These are phyloP conservation scores for Circinella minor DNA, from an alignment of 371 early-diverging fungal species.

Conservation along the genomic window DNA sequence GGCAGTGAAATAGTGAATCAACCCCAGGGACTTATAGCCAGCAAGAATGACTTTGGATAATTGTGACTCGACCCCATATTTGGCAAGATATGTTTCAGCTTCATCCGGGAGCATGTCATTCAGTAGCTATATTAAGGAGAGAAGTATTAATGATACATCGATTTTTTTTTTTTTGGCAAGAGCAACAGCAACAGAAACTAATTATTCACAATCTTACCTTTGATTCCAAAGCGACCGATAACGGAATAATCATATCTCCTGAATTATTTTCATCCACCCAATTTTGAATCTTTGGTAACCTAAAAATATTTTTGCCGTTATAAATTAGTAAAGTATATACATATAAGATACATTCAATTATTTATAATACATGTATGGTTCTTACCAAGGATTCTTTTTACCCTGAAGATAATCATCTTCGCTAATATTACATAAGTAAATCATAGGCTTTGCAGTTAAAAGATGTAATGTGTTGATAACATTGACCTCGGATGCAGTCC, in stretches of 20 bases:
- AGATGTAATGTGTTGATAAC: constrained; percentile 84
- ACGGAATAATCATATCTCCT: constrained; percentile 88
- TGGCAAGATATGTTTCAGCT: constrained; percentile 38
- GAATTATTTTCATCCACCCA: constrained; percentile 91
- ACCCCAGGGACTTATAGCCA: constrained; percentile 86
- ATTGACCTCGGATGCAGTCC: constrained; percentile 57
- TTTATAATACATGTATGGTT: constrained; percentile 26
- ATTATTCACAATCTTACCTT: neutral
- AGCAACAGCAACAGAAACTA: neutral
- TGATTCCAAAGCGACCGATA: constrained; percentile 81
- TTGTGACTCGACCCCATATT: constrained; percentile 51
- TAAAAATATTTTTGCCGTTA: neutral
- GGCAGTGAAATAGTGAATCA: constrained; percentile 92
- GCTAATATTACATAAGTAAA: constrained; percentile 89
- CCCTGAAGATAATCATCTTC: constrained; percentile 68
- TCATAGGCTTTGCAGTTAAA: constrained; percentile 93
- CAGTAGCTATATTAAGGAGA: constrained; percentile 26
- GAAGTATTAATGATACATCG: neutral
- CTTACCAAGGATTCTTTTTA: constrained; percentile 64
- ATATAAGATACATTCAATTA: constrained; percentile 1
- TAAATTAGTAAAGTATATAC: too few relatives aligned
- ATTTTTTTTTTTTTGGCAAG: neutral
- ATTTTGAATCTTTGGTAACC: constrained; percentile 70
- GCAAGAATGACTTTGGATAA: constrained; percentile 80
- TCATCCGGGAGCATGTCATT: constrained; percentile 52